Evolutionary conservation across 2,329 filamentous ascomycete species (phyloP).

Genomic region (Colletotrichum costaricense): DNA sequence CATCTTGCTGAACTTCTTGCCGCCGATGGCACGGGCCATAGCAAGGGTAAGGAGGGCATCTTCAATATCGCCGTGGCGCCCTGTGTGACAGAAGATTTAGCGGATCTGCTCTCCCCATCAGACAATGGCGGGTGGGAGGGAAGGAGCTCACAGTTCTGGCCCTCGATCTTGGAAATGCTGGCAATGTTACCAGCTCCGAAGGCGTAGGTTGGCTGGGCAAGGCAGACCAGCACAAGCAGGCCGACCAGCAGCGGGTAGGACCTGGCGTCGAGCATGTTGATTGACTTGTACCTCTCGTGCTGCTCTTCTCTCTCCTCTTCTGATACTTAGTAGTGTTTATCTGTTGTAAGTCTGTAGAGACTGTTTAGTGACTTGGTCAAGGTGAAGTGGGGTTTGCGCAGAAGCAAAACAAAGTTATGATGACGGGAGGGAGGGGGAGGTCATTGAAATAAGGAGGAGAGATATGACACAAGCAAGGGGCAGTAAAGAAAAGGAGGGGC

Average conservation of each 20-base stretch:
- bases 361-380: slow-evolving; percentile 20
- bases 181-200: slow-evolving; percentile 94
- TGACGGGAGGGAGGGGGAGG: slow-evolving; percentile 12
- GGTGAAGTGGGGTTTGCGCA: slow-evolving; percentile 17
- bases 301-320: slow-evolving; percentile 3
- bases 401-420: background rate
- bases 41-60: slow-evolving; percentile 83
- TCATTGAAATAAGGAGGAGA: slow-evolving; percentile 24
- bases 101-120: background rate
- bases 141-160: slow-evolving; percentile 76
- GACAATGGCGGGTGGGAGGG: background rate
- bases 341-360: slow-evolving; percentile 12
- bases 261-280: slow-evolving; percentile 60
- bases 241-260: slow-evolving; percentile 64
- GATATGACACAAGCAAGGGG: slow-evolving; percentile 35
- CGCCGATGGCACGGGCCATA: slow-evolving; percentile 62
- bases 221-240: slow-evolving; percentile 71
- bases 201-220: slow-evolving; percentile 76
- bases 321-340: background rate
- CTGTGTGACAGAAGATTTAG: slow-evolving; percentile 50
- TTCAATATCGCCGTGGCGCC: slow-evolving; percentile 93
- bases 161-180: slow-evolving; percentile 82
- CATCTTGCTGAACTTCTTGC: slow-evolving; percentile 89
- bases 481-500: slow-evolving; percentile 33
- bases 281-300: slow-evolving; percentile 6